Evolutionary conservation across 2,329 filamentous ascomycete genomes (phyloP), one percentile per base, ranked within the genome.

Genomic region (Lasiodiplodia gonubiensis): DNA sequence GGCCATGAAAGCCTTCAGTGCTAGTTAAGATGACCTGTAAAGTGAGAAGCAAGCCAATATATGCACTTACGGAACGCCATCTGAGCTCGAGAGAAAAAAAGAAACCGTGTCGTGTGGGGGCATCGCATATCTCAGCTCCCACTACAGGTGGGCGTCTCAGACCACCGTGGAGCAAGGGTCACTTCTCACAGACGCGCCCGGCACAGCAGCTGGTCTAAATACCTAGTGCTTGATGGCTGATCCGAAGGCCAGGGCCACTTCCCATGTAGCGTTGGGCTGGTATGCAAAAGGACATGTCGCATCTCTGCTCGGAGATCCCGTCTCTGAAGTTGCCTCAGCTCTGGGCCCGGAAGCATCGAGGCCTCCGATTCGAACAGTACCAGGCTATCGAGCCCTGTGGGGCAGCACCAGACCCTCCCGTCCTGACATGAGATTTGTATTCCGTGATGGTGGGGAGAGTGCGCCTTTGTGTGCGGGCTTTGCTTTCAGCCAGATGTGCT

Each of bases 211-310:
- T 63, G 49, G 18, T 25, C 42, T 16, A 3, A 11, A 63, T 23
- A 37, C 11, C 27, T 35, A 18, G 59, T 52, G 46, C 11, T n/a
- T 25, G 27, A 33, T 21, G 25, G 59, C 10, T 51, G 59, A n/a
- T 63, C 59, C 46, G 30, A n/a, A 21, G 46, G 33, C 27, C 16
- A 30, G 46, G 59, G 37, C 33, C 30, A 37, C 12, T 63, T 11
- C 2, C 16, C 4, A 5, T 11, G 18, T 51, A 27, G 46, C 30
- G 11, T 25, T 37, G 59, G 12, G n/a, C 59, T 30, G 59, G 27
- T 5, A 51, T 51, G 42, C 59, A 46, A 63, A 63, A 25, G 35
- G 42, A 51, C 42, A 51, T 37, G 59, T 63, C 59, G 59, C 59
- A 63, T 63, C 23, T 63, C 42, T n/a, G 8, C 23, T 63, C 57